phyloP scores from a whole-genome alignment of 176 grass and related monocot species.

The Secale cereale region DNA sequence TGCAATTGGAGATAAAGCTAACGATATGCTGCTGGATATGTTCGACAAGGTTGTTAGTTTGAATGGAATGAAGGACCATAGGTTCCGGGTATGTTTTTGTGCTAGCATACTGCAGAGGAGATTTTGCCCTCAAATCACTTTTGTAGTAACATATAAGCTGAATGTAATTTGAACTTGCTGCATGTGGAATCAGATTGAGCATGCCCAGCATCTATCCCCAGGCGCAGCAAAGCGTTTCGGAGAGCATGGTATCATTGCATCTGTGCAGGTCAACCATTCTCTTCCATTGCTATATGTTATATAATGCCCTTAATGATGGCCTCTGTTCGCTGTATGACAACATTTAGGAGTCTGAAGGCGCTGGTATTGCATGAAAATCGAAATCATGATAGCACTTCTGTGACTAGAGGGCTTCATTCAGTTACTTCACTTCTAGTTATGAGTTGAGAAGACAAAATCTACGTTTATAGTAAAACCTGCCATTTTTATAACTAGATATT shows the following conservation, averaged over 20 bases:
- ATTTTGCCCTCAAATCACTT: not conserved
- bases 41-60: constrained; percentile 43
- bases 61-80: constrained; percentile 70
- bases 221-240: constrained; percentile 62
- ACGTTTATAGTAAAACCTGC: too few species aligned
- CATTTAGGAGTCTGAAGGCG: not conserved
- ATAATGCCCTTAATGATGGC: not conserved
- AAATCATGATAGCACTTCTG: too few species aligned
- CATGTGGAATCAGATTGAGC: constrained; percentile 69
- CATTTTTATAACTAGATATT: too few species aligned
- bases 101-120: constrained; percentile 2
- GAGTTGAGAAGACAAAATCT: too few species aligned
- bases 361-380: too few species aligned
- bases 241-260: constrained; percentile 68
- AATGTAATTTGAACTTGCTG: constrained; percentile 25
- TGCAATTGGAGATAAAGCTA: constrained; percentile 96
- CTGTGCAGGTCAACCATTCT: constrained; percentile 61
- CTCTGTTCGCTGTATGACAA: not conserved
- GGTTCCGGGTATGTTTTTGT: constrained; percentile 63
- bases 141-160: not conserved
- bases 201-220: constrained; percentile 80
- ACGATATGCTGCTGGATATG: constrained; percentile 76
- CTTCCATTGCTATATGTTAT: constrained; percentile 2
- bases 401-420: too few species aligned
- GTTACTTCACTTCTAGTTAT: too few species aligned